Base-by-base conservation (phyloP, 257 asterid species). In the Capsicum baccatum region DNA sequence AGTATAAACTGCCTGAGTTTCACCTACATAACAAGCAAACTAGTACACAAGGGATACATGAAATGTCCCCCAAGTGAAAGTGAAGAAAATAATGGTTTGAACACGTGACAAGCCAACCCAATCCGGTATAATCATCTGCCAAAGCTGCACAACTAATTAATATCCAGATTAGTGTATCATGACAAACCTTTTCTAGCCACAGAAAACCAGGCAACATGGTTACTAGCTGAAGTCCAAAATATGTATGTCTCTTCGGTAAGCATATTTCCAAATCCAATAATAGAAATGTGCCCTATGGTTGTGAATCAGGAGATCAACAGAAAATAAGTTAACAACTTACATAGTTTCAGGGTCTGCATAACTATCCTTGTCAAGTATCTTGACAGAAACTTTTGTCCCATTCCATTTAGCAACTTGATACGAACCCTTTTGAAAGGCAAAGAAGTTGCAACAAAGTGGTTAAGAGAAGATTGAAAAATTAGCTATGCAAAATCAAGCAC, bases 361-460 rank as follows among this genome's bases (percentile, higher is more conserved):
- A 87, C 91, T 86, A 83, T 94, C 98, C 93, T 93, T 95, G 93
- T 94, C 97, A 60, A 97, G 97, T 83, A 95, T 97, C 94, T 97
- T 97, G 79, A 95, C 98, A 14, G 98, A 97, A 86, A 97, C 99
- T 90, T 90, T 97, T 66, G 97, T 94, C 83, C 99, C 99, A 84
- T 95, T 94, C 99, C 99, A 97, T 86, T 93, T 97, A 81, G 98
- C 99, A 91, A 94, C 95, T 92, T 97, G 99, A 88, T 97, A 97
- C n/a, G 95, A 85, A 86, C 97, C 98, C 98, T 96, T 94, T 83
- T 58, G 60, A 83, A 83, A 85, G 60, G 81, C 39, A 56, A 52
- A 76, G 17, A 26, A 76, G 48, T 76, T 26, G 42, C 26, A 76
- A 48, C 48, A 35, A 78, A 76, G 81, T 54, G 26, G 63, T 76